Evolutionary conservation across 2,329 filamentous ascomycete species (phyloP), one percentile per base, ranked within the genome.

Genomic region (Capronia americana): DNA sequence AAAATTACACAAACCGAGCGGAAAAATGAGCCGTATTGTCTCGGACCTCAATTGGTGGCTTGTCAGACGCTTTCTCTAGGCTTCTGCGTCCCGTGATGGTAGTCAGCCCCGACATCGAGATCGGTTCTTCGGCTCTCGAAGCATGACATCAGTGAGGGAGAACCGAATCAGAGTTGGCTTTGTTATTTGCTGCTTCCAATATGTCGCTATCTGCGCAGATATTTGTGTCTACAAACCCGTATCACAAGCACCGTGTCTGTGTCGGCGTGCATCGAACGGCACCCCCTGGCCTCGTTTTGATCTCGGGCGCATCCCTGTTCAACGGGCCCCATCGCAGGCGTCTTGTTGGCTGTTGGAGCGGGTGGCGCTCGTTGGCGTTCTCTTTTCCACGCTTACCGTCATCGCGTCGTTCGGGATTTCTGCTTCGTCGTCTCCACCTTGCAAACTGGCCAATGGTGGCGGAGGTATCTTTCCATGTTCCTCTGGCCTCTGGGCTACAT

Each of bases 301-400:
- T 61, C 58, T 38, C 58, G 30, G 58, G 30, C 48, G 44, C 14
- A 28, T 26, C 50, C 51, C 50, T 55, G 51, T 46, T 32, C 41
- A 56, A 32, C 34, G 4, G 26, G 53, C 14, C 28, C 53, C 53
- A 34, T 30, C 53, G 28, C 53, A 10, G 3, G 26, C 12, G 20
- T 10, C 10, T 41, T 57, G 57, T 61, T 65, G 63, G 63, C 57
- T 34, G 63, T 61, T 24, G 17, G 41, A 3, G 34, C 57, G 63
- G 48, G 56, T 61, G 55, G 56, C 63, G 63, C 58, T 53, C 12
- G 12, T 30, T 61, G 63, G 48, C 63, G 41, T 54, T 55, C 57
- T 34, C 46, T 61, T 12, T 60, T 61, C 57, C 38, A 65, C 63
- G 63, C 63, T 65, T 65, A 53, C 57, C 63, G 63, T 65, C 63